phyloP scores from a whole-genome alignment of 2,329 filamentous ascomycete species.

The Talaromyces sp. region DNA sequence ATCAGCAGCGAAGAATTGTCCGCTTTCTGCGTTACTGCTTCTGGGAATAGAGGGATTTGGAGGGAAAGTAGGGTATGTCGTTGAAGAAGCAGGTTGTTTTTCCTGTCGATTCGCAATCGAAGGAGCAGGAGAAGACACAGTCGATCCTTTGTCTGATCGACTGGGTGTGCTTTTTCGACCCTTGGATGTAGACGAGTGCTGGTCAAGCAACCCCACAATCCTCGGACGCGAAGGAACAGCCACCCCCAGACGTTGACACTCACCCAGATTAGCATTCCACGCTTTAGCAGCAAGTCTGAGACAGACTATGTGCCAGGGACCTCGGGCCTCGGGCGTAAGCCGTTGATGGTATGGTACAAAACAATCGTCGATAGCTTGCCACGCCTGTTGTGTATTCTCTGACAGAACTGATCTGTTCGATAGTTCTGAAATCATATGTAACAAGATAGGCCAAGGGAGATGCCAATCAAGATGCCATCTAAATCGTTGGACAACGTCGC shows the following conservation, averaged over 20 bases:
- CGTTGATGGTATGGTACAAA: constrained; percentile 7
- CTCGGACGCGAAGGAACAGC: background rate
- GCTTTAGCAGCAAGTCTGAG: constrained; percentile 12
- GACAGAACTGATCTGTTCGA: constrained; percentile 5
- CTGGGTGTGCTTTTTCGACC: background rate
- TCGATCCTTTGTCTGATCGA: background rate
- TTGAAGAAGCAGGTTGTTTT: background rate
- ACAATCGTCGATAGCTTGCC: constrained; percentile 2
- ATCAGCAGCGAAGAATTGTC: background rate
- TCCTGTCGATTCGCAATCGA: background rate
- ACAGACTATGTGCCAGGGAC: constrained; percentile 9
- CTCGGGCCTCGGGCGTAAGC: constrained; percentile 5
- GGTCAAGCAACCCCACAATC: background rate
- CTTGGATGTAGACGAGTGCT: background rate
- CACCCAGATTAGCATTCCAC: constrained; percentile 3
- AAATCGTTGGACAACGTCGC: background rate
- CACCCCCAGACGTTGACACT: background rate
- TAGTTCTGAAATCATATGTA: constrained; percentile 6
- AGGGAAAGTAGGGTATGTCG: background rate
- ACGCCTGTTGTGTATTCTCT: constrained; percentile 4
- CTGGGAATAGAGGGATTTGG: background rate
- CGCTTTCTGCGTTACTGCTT: background rate
- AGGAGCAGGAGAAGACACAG: background rate
- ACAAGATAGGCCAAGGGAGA: constrained; percentile 10
- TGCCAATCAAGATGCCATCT: constrained; percentile 14